A percentile compares a stretch with the other conserved stretches of the same genome.
phyloP scores from a whole-genome alignment of 805 yeast species.

The Grigorovia transvaalensis region DNA sequence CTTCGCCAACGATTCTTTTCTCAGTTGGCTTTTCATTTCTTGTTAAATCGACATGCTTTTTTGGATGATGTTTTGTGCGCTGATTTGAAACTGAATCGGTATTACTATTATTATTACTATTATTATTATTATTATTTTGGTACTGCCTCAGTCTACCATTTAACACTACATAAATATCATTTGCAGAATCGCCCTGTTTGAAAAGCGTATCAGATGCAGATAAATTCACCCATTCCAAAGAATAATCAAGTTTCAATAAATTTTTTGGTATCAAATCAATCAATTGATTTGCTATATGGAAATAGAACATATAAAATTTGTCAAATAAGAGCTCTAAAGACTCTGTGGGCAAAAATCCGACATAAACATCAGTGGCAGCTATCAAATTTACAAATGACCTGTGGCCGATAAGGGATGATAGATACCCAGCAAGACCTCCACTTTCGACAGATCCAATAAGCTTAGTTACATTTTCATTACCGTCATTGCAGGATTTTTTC shows the following conservation, averaged over 20 bases:
- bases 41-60: constrained; percentile 2
- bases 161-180: constrained; percentile 79
- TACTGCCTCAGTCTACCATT: constrained; percentile 80
- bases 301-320: constrained; percentile 60
- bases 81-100: constrained; percentile 15
- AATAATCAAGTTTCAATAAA: constrained; percentile 71
- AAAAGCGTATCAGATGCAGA: constrained; percentile 78
- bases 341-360: constrained; percentile 59
- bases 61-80: constrained; percentile 2
- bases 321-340: constrained; percentile 61
- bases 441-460: constrained; percentile 45
- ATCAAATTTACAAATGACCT: constrained; percentile 64
- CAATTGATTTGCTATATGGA: constrained; percentile 67
- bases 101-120: constrained; percentile 7
- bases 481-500: background rate
- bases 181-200: constrained; percentile 76
- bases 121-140: constrained; percentile 9
- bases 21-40: constrained; percentile 3
- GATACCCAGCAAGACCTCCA: constrained; percentile 83
- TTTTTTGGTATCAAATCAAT: constrained; percentile 57
- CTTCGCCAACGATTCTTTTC: constrained; percentile 48
- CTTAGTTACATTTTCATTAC: constrained; percentile 1
- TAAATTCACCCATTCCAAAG: constrained; percentile 88
- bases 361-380: constrained; percentile 52
- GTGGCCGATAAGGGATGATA: constrained; percentile 71